Percentiles rank a stretch among this genome's conserved stretches.
Evolutionary conservation across 495 filamentous ascomycete species (phyloP).

Genomic region (Cetradonia linearis): DNA sequence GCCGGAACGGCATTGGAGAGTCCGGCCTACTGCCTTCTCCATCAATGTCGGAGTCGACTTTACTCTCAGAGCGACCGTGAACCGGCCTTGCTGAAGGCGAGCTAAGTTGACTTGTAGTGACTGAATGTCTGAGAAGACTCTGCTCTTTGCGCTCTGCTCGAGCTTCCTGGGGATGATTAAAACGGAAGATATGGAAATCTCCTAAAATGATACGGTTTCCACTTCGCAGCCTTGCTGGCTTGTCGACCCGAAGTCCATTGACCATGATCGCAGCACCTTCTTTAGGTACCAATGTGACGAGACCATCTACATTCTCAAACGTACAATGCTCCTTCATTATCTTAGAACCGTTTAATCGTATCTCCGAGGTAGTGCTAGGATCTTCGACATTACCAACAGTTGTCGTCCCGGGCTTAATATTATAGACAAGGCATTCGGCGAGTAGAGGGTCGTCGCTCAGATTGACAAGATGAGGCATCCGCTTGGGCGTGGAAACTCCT

Average conservation of each 20-base stretch:
- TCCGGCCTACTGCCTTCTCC: constrained; percentile 61
- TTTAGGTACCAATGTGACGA: constrained; percentile 78
- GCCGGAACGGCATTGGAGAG: constrained; percentile 62
- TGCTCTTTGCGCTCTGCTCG: constrained; percentile 84
- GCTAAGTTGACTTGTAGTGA: constrained; percentile 70
- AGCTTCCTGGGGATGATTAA: constrained; percentile 96
- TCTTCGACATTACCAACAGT: constrained; percentile 87
- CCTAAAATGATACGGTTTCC: constrained; percentile 92
- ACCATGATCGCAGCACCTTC: constrained; percentile 95
- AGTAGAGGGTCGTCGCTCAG: constrained; percentile 91
- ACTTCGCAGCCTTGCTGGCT: constrained; percentile 74
- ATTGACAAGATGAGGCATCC: constrained; percentile 98
- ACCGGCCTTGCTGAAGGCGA: constrained; percentile 58
- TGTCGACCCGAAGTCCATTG: constrained; percentile 78
- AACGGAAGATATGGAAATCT: constrained; percentile 98
- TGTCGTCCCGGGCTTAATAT: constrained; percentile 89
- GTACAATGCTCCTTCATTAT: constrained; percentile 87
- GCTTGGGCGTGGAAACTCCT: constrained; percentile 90
- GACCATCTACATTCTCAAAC: constrained; percentile 85
- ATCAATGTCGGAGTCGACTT: constrained; percentile 60
- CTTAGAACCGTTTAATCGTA: constrained; percentile 85
- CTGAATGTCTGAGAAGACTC: constrained; percentile 77
- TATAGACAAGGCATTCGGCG: constrained; percentile 95
- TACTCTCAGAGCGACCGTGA: constrained; percentile 70
- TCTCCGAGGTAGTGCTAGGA: constrained; percentile 69